phyloP scores from a whole-genome alignment of 768 basidiomycete species.

The Clathrus columnatus region DNA sequence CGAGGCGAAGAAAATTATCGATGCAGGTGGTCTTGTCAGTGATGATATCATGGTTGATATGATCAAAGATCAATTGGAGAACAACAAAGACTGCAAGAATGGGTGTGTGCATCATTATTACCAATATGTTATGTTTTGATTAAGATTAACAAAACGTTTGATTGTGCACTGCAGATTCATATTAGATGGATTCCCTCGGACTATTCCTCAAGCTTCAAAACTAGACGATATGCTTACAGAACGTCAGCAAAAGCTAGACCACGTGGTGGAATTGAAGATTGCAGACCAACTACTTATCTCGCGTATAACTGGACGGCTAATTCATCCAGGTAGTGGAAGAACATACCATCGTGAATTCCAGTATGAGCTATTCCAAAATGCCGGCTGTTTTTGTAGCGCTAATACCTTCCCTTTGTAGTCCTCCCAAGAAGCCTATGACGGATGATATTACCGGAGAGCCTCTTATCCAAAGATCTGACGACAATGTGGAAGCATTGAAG shows the following conservation, averaged over 20 bases:
- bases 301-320: slow-evolving; percentile 91
- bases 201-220: slow-evolving; percentile 93
- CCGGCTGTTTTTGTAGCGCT: neutral
- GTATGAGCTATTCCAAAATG: slow-evolving; percentile 42
- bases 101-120: slow-evolving; percentile 52
- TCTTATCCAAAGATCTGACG: slow-evolving; percentile 93
- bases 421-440: slow-evolving; percentile 90
- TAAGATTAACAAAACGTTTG: too few species aligned
- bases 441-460: slow-evolving; percentile 96
- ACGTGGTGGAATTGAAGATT: slow-evolving; percentile 87
- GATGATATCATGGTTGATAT: slow-evolving; percentile 98
- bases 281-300: slow-evolving; percentile 94
- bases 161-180: slow-evolving; percentile 61
- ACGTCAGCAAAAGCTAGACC: slow-evolving; percentile 83
- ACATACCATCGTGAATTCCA: slow-evolving; percentile 94
- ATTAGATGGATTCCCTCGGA: slow-evolving; percentile 98
- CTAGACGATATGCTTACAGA: slow-evolving; percentile 81
- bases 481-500: slow-evolving; percentile 90
- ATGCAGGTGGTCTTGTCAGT: slow-evolving; percentile 85
- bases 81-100: slow-evolving; percentile 87
- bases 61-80: slow-evolving; percentile 92
- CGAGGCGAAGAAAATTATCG: slow-evolving; percentile 97
- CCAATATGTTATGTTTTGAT: neutral
- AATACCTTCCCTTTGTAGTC: slow-evolving; percentile 39
- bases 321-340: slow-evolving; percentile 83